Evolutionary conservation across 768 basidiomycete genomes (phyloP).

Genomic region (Russula olivacea): DNA sequence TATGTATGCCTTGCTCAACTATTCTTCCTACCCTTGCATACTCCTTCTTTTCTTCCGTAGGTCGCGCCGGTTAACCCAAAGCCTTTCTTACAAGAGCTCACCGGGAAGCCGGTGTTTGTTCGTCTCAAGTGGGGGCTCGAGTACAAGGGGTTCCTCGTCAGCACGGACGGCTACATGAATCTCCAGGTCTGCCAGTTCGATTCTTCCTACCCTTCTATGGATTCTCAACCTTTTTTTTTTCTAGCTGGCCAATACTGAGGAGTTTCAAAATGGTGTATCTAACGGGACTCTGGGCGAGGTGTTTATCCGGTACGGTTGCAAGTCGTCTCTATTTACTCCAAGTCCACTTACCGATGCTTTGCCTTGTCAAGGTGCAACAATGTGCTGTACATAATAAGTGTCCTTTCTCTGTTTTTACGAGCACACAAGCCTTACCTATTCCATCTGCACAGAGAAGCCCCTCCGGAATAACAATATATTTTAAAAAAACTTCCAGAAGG

Average conservation of each 20-base stretch:
- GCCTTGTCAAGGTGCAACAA: constrained; percentile 72
- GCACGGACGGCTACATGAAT: constrained; percentile 99
- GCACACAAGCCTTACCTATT: constrained; percentile 1
- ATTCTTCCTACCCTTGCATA: not conserved
- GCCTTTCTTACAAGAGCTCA: constrained; percentile 97
- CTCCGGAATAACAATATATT: constrained; percentile 15
- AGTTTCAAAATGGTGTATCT: constrained; percentile 92
- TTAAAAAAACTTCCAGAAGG: not conserved
- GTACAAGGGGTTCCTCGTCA: constrained; percentile 98
- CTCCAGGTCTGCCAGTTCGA: constrained; percentile 61
- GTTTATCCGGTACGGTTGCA: constrained; percentile 76
- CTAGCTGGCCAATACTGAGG: constrained; percentile 98
- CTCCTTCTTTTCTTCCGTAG: constrained; percentile 33
- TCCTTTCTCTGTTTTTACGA: constrained; percentile 14
- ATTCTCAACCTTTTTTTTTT: not conserved
- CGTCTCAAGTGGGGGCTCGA: constrained; percentile 98
- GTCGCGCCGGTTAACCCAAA: constrained; percentile 96
- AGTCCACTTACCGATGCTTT: constrained; percentile 22
- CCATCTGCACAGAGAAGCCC: constrained; percentile 22
- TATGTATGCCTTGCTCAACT: constrained; percentile 33
- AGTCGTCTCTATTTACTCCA: constrained; percentile 3
- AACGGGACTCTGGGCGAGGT: constrained; percentile 98
- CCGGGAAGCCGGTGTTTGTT: constrained; percentile 94
- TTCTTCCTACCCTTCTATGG: not conserved
- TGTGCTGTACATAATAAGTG: constrained; percentile 91